These are phyloP conservation scores for Nannochloropsis oceanica DNA, from an alignment of 108 stramenopile species.

Conservation along the genomic window DNA sequence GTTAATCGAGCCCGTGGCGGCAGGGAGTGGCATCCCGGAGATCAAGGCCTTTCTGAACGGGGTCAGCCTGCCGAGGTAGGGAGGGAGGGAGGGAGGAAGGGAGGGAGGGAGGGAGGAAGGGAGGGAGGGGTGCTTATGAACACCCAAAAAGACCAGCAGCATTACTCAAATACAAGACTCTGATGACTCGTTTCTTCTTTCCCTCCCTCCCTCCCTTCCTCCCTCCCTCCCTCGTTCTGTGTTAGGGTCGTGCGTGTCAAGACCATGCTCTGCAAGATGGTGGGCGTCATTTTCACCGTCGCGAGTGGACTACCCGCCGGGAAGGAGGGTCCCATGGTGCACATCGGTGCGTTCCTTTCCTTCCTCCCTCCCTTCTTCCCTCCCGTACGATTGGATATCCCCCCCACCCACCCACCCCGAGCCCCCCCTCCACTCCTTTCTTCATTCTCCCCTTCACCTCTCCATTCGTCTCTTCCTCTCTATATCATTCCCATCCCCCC, in stretches of 20 bases:
- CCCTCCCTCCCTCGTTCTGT: not conserved
- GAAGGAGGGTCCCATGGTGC: slow-evolving; percentile 93
- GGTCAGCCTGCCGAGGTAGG: slow-evolving; percentile 51
- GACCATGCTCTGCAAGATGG: slow-evolving; percentile 78
- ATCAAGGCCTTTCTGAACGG: slow-evolving; percentile 95
- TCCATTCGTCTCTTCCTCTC: too few species aligned
- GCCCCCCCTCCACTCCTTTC: too few species aligned
- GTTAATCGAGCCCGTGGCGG: slow-evolving; percentile 68
- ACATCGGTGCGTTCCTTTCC: slow-evolving; percentile 13
- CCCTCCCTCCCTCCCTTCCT: not conserved
- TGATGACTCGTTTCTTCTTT: not conserved
- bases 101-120: not conserved
- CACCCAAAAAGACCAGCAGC: not conserved
- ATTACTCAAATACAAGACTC: too few species aligned
- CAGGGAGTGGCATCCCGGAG: slow-evolving; percentile 91
- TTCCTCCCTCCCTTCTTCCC: not conserved
- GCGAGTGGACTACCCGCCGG: slow-evolving; percentile 83
- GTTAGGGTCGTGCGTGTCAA: slow-evolving; percentile 64
- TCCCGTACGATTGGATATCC: not conserved
- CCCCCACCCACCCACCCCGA: too few species aligned
- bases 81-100: not conserved
- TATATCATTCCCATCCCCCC: too few species aligned
- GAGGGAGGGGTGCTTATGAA: not conserved
- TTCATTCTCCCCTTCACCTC: too few species aligned
- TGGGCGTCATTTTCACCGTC: slow-evolving; percentile 82